These are phyloP conservation scores for Penicillium sp. DNA, from an alignment of 2,329 filamentous ascomycete species.

Conservation along the genomic window DNA sequence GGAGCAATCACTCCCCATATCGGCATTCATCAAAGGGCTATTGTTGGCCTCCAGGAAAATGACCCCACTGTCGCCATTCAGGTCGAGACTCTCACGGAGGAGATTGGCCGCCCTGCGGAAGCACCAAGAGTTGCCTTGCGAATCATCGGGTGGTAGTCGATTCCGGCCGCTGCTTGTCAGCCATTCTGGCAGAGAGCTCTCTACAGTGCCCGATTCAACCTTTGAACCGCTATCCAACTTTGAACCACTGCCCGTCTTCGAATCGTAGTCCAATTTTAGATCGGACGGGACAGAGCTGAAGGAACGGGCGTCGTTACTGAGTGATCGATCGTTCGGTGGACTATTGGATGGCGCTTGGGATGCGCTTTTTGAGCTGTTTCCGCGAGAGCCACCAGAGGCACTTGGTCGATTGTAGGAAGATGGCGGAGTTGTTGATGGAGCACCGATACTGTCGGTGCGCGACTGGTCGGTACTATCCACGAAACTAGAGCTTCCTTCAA, in stretches of 20 bases:
- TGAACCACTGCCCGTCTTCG: background rate
- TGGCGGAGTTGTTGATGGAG: constrained; percentile 22
- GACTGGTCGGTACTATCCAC: constrained; percentile 31
- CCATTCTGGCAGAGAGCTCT: constrained; percentile 36
- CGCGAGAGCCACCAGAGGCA: constrained; percentile 25
- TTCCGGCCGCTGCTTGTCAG: constrained; percentile 30
- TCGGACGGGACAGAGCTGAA: constrained; percentile 29
- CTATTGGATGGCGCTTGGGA: constrained; percentile 18
- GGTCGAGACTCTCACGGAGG: constrained; percentile 49
- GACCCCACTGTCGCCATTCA: constrained; percentile 50
- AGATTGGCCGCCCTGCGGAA: constrained; percentile 52
- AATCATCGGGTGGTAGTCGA: constrained; percentile 33
- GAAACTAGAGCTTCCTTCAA: constrained; percentile 52
- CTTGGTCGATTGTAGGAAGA: constrained; percentile 25
- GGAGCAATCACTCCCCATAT: constrained; percentile 33
- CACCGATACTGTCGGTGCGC: constrained; percentile 20
- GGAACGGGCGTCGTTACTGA: constrained; percentile 30
- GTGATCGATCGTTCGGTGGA: constrained; percentile 25
- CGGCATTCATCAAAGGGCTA: constrained; percentile 28
- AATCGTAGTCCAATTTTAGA: constrained; percentile 25
- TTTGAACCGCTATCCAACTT: constrained; percentile 21
- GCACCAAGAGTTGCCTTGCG: constrained; percentile 42
- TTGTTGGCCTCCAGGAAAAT: constrained; percentile 38
- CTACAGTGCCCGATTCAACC: constrained; percentile 28
- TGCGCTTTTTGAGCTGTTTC: constrained; percentile 22